A percentile compares a stretch with the other conserved stretches of the same genome.
These are phyloP conservation scores for Saprolegnia parasitica DNA, from an alignment of 352 stramenopile genomes.

Conservation along the genomic window DNA sequence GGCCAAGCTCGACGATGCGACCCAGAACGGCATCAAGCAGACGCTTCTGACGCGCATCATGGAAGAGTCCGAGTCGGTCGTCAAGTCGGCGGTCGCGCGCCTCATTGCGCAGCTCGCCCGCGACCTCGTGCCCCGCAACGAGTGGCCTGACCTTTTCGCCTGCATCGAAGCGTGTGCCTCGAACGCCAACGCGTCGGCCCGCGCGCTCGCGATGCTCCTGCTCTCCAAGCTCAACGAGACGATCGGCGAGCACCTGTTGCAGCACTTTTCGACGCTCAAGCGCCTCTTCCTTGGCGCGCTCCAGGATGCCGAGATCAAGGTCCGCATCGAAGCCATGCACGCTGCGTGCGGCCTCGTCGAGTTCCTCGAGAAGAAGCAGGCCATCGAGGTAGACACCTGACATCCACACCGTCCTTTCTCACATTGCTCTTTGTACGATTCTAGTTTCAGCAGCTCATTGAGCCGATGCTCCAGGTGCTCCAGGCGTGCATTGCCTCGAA, in stretches of 20 bases:
- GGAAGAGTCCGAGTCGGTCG: slow-evolving; percentile 82
- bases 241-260: slow-evolving; percentile 82
- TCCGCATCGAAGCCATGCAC: slow-evolving; percentile 77
- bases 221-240: slow-evolving; percentile 91
- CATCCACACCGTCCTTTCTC: slow-evolving; percentile 34
- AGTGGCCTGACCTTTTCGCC: slow-evolving; percentile 92
- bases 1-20: slow-evolving; percentile 78
- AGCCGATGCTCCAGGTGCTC: slow-evolving; percentile 80
- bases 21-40: slow-evolving; percentile 81
- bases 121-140: slow-evolving; percentile 61
- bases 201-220: slow-evolving; percentile 91
- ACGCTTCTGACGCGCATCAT: slow-evolving; percentile 79
- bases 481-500: slow-evolving; percentile 78
- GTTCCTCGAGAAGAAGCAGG: slow-evolving; percentile 70
- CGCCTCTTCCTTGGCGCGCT: slow-evolving; percentile 59
- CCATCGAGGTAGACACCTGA: neutral
- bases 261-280: slow-evolving; percentile 80
- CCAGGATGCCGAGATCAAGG: slow-evolving; percentile 77
- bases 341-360: slow-evolving; percentile 72
- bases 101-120: slow-evolving; percentile 80
- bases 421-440: slow-evolving; percentile 8
- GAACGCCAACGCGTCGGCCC: slow-evolving; percentile 70
- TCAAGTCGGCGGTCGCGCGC: slow-evolving; percentile 80
- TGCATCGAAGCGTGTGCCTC: slow-evolving; percentile 89
- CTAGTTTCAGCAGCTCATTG: slow-evolving; percentile 66